Base-by-base conservation (phyloP, 495 filamentous ascomycete genomes). In the Talaromyces stipitatus region DNA sequence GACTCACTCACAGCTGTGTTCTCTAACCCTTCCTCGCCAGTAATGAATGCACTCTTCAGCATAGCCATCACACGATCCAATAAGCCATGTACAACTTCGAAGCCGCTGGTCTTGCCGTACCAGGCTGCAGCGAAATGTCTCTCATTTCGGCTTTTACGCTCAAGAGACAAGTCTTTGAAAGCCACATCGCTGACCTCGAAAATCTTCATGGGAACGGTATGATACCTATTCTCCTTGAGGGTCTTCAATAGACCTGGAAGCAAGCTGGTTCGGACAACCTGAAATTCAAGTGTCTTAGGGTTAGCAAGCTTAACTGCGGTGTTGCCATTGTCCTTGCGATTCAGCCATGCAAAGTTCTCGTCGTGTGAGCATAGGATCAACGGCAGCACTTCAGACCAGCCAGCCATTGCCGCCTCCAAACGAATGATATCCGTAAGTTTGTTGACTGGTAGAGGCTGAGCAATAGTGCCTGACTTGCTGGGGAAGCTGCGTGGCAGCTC, bases 361-460 rank as follows among this genome's bases (percentile, higher is more conserved):
- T 96, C 94, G 68, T 97, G 91, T 14, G 90, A 95, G 82, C 94
- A 99, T 50, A 99, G 82, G 64, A 96, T 96, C 14, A 99, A 79
- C 4, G 94, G 94, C 84, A 99, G 85, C 23, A 95, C 94, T 72
- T 99, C 94, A 18, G 83, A 84, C 92, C 94, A 99, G 58, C 94
- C 94, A 1, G 92, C 86, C 86, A 96, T 92, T 28, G 91, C 92
- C 51, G 87, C 84, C 71, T 99, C 94, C 55, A 87, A 74, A 46
- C 94, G 87, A 38, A 97, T 82, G 62, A 99, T 95, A 64, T 99
- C 94, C 57, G 81, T 77, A 27, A 99, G 87, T 69, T 96, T 97
- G 79, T 97, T 97, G 68, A 99, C 85, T 50, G 85, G 80, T 0
- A 99, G 80, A 9, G 95, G 89, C 63, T 90, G 85, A 51, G 88